Percentiles rank a stretch among this genome's conserved stretches.
These are phyloP conservation scores for Eremomyces bilateralis DNA, from an alignment of 495 filamentous ascomycete genomes.

Conservation along the genomic window DNA sequence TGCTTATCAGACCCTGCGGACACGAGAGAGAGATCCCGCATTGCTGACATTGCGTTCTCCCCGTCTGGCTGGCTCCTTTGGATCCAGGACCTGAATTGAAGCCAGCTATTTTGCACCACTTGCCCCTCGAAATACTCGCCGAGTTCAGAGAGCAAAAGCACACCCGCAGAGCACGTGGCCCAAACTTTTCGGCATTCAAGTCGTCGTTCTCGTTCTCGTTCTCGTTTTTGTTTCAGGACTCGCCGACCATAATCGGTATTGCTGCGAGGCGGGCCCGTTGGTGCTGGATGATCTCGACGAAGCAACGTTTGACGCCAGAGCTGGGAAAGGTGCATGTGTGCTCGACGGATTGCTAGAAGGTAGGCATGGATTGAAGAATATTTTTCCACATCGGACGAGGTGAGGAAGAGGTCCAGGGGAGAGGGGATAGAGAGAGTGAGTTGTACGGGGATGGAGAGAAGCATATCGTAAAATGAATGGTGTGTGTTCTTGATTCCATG, in stretches of 20 bases:
- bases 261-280: constrained; percentile 39
- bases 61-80: not conserved
- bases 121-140: constrained; percentile 79
- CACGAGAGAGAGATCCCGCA: not conserved
- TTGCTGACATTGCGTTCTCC: not conserved
- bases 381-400: constrained; percentile 42
- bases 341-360: constrained; percentile 58
- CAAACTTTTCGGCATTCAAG: constrained; percentile 55
- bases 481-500: too few relatives aligned
- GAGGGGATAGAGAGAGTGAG: constrained; percentile 54
- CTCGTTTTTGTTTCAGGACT: constrained; percentile 31
- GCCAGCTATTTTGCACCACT: constrained; percentile 58
- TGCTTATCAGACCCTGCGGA: not conserved
- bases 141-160: constrained; percentile 72
- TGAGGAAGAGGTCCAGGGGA: constrained; percentile 74
- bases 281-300: constrained; percentile 50
- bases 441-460: constrained; percentile 54
- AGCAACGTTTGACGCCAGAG: constrained; percentile 67
- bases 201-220: constrained; percentile 34
- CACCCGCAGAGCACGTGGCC: constrained; percentile 62
- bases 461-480: constrained; percentile 60
- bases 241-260: constrained; percentile 33
- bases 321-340: constrained; percentile 58
- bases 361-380: constrained; percentile 79
- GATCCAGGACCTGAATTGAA: constrained; percentile 32